Evolutionary conservation across 345 rosid species (phyloP).

Genomic region (Brassica nigra): DNA sequence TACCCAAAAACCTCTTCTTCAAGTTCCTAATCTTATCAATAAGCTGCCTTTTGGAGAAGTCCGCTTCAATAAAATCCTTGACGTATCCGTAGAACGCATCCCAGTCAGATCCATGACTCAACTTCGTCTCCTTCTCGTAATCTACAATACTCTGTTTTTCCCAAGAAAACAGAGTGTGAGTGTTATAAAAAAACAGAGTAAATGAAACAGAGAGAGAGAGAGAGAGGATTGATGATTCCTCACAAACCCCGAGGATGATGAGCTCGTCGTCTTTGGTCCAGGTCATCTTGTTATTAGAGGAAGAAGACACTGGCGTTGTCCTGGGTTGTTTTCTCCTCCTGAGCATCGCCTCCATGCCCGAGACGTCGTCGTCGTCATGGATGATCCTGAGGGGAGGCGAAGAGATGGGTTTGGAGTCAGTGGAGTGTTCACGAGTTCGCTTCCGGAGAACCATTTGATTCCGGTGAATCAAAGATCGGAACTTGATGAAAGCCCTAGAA

Average conservation of each 20-base stretch:
- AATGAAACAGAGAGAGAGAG: background rate
- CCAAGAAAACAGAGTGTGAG: background rate
- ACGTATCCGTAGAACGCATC: constrained; percentile 1
- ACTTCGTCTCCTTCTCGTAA: background rate
- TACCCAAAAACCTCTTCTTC: constrained; percentile 11
- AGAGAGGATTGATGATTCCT: background rate
- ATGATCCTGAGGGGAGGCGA: constrained; percentile 1
- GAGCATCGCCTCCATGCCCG: background rate
- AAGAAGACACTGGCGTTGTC: background rate
- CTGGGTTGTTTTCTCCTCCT: background rate
- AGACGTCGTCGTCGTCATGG: background rate
- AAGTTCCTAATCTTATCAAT: constrained; percentile 3
- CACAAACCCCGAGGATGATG: constrained; percentile 20
- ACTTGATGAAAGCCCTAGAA: background rate
- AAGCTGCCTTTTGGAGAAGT: constrained; percentile 15
- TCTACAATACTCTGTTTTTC: constrained; percentile 26
- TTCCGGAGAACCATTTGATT: background rate
- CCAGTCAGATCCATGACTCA: background rate
- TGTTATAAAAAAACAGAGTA: background rate
- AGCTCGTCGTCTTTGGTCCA: constrained; percentile 30
- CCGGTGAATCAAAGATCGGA: constrained; percentile 1
- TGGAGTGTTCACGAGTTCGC: background rate
- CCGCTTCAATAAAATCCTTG: background rate
- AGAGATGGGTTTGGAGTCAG: background rate
- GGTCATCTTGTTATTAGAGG: background rate